A percentile compares a stretch with the other conserved stretches of the same genome.
Conservation (phyloP, 345 rosid species). For the Luvunga scandens region DNA sequence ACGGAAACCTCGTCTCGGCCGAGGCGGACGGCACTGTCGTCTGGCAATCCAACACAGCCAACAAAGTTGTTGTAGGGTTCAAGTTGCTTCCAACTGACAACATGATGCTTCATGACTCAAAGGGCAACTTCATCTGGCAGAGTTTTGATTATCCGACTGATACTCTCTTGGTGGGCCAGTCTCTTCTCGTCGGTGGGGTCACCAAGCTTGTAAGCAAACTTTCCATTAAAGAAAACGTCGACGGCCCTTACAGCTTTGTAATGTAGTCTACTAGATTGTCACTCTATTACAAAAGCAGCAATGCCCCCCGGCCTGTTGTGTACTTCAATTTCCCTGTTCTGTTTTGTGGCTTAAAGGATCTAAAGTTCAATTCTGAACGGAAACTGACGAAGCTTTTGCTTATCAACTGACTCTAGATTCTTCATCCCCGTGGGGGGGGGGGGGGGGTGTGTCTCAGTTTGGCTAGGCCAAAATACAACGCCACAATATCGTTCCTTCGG, state of each 20-base stretch:
- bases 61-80: constrained; percentile 54
- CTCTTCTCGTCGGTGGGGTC: constrained; percentile 18
- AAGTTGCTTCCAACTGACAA: constrained; percentile 43
- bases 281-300: constrained; percentile 31
- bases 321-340: constrained; percentile 22
- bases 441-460: too few relatives aligned
- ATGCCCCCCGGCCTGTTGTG: constrained; percentile 24
- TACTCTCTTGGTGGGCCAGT: constrained; percentile 47
- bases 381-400: too few relatives aligned
- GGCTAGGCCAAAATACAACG: too few relatives aligned
- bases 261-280: constrained; percentile 37
- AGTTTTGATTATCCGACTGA: constrained; percentile 55
- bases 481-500: too few relatives aligned
- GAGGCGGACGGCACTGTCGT: constrained; percentile 54
- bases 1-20: constrained; percentile 57
- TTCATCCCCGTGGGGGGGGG: too few relatives aligned
- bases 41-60: constrained; percentile 58
- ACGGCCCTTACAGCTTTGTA: constrained; percentile 58
- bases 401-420: too few relatives aligned
- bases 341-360: constrained; percentile 1
- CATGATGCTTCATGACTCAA: constrained; percentile 46
- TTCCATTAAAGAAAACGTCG: constrained; percentile 23
- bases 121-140: constrained; percentile 49
- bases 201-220: constrained; percentile 54
- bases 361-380: constrained; percentile 12